Evolutionary conservation across 306 rosid genomes (phyloP).

Genomic region (Inga laurina): DNA sequence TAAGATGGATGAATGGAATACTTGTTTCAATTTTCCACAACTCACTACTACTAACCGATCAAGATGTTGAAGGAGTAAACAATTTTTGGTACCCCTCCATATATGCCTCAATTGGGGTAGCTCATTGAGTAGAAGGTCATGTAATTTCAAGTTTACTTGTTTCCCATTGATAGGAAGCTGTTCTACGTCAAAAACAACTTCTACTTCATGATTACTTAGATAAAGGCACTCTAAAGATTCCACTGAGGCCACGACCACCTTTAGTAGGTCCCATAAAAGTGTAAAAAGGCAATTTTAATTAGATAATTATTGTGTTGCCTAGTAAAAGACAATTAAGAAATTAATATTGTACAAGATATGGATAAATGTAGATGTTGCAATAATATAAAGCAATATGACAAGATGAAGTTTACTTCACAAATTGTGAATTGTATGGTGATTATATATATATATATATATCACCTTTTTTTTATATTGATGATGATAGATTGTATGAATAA

Average conservation of each 20-base stretch:
- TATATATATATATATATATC: too few species aligned
- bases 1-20: background rate
- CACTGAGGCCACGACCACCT: background rate
- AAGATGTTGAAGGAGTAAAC: background rate
- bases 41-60: accelerated
- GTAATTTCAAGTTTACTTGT: background rate
- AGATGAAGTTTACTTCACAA: background rate
- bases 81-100: background rate
- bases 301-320: background rate
- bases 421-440: background rate
- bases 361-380: background rate
- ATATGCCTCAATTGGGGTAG: background rate
- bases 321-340: too few species aligned
- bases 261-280: background rate
- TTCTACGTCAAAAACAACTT: background rate
- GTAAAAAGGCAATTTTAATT: background rate
- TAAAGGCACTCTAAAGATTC: background rate
- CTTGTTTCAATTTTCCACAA: background rate
- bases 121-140: accelerated
- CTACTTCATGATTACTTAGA: background rate
- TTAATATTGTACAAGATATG: too few species aligned
- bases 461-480: too few species aligned
- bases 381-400: too few species aligned
- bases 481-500: too few species aligned
- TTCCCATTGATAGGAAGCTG: background rate